Base-by-base conservation (phyloP, 129 eudicot species). In the Tanacetum coccineum region DNA sequence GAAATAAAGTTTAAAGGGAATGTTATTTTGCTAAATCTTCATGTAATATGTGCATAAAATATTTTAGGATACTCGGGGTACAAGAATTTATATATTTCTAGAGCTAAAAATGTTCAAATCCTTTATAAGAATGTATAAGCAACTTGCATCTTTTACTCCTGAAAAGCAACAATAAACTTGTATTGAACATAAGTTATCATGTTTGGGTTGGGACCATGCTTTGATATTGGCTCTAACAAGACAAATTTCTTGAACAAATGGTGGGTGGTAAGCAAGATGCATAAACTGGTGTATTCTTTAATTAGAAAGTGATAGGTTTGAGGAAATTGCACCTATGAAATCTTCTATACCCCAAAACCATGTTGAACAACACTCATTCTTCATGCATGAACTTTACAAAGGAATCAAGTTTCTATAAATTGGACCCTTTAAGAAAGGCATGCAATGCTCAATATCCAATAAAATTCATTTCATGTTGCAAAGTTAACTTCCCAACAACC, bases 361-460 rank as follows among this genome's bases (percentile, higher is more conserved):
- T 75, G 54, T 72, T 62, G n/a, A 53, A 55, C 39, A 66, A 17
- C 47, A 63, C 74, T 55, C 74, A 61, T 63, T 54, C 51, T 59
- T 54, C 72, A 25, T 57, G 61, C 78, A 76, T 67, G 56, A 19
- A 77, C 56, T 56, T 70, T n/a, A 58, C 51, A 65, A 49, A 46
- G 56, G 66, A 68, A 68, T 13, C 57, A 9, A 67, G 64, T 72
- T 78, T 72, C 71, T 60, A 78, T 44, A 64, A 42, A 78, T 45
- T 66, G 63, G 59, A 61, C 61, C 67, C 82, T 78, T 75, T 67
- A 67, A 72, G 63, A 67, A 72, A 67, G 71, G 74, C 59, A 73
- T 73, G 82, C 82, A 73, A 51, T 67, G 73, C 78, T 28, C 85
- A 72, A 58, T 72, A 67, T 60, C 79, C 81, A 64, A 72, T 76